Evolutionary conservation across 345 rosid genomes (phyloP), one percentile per base, ranked within the genome.

Genomic region (Salix caprea): DNA sequence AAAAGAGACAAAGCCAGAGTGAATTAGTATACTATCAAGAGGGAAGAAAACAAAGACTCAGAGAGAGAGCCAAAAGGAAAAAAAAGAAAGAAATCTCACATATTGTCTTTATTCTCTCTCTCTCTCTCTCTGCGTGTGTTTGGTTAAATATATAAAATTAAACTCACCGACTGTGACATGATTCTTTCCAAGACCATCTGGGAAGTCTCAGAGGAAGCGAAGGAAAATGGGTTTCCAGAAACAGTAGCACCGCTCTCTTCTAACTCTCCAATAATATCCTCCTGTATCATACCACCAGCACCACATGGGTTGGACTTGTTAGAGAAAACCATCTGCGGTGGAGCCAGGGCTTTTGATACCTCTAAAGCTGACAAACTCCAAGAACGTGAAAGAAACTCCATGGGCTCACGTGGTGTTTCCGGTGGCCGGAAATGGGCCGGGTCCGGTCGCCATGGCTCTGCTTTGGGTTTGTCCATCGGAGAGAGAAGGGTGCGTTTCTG

Each of bases 171-270:
- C 84, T 96, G 99, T 52, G 97, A 93, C 94, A 96, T 84, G 87
- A 96, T 96, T 48, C 99, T 90, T 21, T 96, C 99, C 93, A 96
- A 86, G 75, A 96, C 91, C 98, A 96, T 92, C 86, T 88, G 99
- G 32, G 97, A 96, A 48, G 99, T 96, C 80, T 96, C 99, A 0
- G 93, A 92, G 42, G 93, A 92, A 13, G 97, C 99, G 32, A 96
- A 96, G 6, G 97, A 78, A 60, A 78, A 68, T 3, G 81, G 77
- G 39, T 78, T 96, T 2, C 98, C 97, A 36, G 96, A 87, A 83
- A 88, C 90, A 1, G 85, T 67, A 60, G 87, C 91, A 72, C 18
- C 21, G 7, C 72, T 83, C 10, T 91, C 98, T 24, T 91, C 98
- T 1, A 83, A 26, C 58, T 91, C 98, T 3, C 84, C 94, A 5